phyloP scores from a whole-genome alignment of 257 asterid species.

The Catharanthus roseus region DNA sequence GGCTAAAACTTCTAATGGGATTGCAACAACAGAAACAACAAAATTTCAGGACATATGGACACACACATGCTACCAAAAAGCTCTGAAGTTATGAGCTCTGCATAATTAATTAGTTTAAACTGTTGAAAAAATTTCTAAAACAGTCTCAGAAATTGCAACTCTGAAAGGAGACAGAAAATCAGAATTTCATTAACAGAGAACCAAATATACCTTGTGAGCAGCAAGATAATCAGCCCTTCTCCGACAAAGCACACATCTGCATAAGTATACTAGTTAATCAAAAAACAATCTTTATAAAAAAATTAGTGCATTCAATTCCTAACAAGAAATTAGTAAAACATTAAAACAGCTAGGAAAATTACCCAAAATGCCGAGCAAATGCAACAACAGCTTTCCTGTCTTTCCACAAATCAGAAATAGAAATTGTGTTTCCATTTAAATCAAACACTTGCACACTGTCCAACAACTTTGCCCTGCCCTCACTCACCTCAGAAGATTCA shows the following conservation, averaged over 20 bases:
- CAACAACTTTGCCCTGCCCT: constrained; percentile 38
- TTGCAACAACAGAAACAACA: neutral
- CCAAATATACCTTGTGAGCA: constrained; percentile 57
- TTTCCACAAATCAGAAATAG: constrained; percentile 84
- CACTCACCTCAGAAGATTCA: constrained; percentile 34
- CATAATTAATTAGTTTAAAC: neutral
- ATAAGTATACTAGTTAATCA: neutral
- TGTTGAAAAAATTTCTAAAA: neutral
- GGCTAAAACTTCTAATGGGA: neutral
- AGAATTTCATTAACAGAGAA: neutral
- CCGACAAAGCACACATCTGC: constrained; percentile 94
- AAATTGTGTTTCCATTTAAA: constrained; percentile 58
- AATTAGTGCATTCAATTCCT: no score
- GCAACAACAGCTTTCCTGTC: constrained; percentile 95
- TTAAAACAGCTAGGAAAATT: constrained; percentile 8
- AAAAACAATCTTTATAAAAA: neutral
- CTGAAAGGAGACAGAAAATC: neutral
- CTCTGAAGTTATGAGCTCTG: neutral
- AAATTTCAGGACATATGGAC: neutral
- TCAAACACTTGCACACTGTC: constrained; percentile 54
- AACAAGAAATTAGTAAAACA: neutral
- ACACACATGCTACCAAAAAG: neutral
- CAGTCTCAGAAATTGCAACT: neutral
- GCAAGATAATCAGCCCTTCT: constrained; percentile 86
- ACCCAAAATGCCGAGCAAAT: constrained; percentile 99